phyloP scores from a whole-genome alignment of 2,329 filamentous ascomycete genomes.

The Ophiostoma perfectum region DNA sequence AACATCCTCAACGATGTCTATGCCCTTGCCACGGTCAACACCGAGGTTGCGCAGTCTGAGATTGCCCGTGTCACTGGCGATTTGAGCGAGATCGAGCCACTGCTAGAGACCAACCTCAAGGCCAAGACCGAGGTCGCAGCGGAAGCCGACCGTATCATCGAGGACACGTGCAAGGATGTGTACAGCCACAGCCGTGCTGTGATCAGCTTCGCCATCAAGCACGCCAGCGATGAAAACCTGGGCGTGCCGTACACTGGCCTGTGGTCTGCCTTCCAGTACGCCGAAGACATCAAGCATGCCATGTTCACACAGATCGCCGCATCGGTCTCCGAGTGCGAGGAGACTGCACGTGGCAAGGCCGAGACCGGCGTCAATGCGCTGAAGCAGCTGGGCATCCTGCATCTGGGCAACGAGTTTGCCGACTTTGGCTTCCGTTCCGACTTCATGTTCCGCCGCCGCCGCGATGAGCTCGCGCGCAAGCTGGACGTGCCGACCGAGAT shows the following conservation, averaged over 20 bases:
- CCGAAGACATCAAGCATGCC: conserved; percentile 83
- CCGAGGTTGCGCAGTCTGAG: conserved; percentile 79
- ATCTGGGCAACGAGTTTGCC: conserved; percentile 81
- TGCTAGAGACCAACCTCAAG: conserved; percentile 76
- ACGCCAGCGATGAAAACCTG: conserved; percentile 70
- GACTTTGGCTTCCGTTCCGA: conserved; percentile 85
- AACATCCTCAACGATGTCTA: conserved; percentile 88
- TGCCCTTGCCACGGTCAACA: conserved; percentile 77
- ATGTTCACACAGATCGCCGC: conserved; percentile 85
- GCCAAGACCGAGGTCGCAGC: conserved; percentile 75
- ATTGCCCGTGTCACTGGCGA: conserved; percentile 77
- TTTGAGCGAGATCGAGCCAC: conserved; percentile 74
- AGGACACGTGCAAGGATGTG: conserved; percentile 76
- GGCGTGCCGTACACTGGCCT: conserved; percentile 83
- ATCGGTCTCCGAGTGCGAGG: conserved; percentile 74
- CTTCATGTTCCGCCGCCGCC: conserved; percentile 85
- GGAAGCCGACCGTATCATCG: conserved; percentile 73
- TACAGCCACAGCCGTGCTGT: conserved; percentile 77
- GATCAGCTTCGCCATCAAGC: conserved; percentile 67
- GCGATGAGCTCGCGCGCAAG: conserved; percentile 74
- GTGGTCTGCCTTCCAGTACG: conserved; percentile 80
- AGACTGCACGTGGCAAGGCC: conserved; percentile 73
- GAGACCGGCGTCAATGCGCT: conserved; percentile 78
- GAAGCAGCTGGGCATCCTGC: conserved; percentile 79
- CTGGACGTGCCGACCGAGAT: conserved; percentile 84